phyloP scores from a whole-genome alignment of 768 basidiomycete genomes.

The Daedaleopsis nitida region DNA sequence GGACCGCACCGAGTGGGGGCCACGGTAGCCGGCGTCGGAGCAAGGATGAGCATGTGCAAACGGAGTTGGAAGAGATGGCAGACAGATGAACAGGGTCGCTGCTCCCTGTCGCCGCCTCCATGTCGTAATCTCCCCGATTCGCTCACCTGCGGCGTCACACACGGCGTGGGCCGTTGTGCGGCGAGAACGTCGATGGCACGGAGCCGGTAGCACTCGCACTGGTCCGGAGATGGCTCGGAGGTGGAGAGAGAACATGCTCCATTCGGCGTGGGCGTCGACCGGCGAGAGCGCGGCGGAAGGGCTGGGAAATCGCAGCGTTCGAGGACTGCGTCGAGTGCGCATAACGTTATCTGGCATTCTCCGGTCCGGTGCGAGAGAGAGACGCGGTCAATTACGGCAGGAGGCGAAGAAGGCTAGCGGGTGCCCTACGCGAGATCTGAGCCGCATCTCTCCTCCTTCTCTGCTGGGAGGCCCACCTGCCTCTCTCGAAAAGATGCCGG shows the following conservation, averaged over 20 bases:
- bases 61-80: no score
- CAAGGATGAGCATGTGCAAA: no score
- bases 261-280: neutral
- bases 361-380: constrained; percentile 11
- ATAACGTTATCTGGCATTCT: constrained; percentile 16
- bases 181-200: neutral
- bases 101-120: no score
- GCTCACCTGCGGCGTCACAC: no score
- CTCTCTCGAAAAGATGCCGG: constrained; percentile 1
- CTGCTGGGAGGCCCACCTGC: neutral
- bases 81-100: no score
- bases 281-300: neutral
- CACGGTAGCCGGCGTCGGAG: no score
- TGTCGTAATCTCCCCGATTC: no score
- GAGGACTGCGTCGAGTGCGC: neutral
- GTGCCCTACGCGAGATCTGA: neutral
- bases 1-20: no score
- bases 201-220: no score
- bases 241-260: neutral
- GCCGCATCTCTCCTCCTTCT: neutral
- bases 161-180: no score
- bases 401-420: constrained; percentile 6
- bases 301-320: no score
- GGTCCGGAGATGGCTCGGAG: neutral
- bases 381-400: constrained; percentile 3